Percentiles rank a stretch among this genome's conserved stretches.
phyloP scores from a whole-genome alignment of 306 rosid species.

The Oemleria cerasiformis region DNA sequence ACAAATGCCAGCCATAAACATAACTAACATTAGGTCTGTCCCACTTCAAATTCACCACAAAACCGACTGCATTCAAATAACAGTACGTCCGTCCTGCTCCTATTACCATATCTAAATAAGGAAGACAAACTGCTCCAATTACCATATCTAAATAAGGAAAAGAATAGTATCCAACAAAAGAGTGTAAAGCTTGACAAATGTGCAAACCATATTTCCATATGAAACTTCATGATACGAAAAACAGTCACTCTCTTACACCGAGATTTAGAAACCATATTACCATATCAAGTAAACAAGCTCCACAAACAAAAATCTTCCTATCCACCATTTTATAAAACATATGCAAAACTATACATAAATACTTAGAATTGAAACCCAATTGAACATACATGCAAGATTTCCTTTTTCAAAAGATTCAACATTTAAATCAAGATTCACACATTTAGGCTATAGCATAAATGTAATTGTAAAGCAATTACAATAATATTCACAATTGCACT shows the following conservation, averaged over 20 bases:
- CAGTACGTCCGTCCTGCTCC: not conserved
- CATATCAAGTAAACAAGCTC: not conserved
- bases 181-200: not conserved
- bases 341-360: not conserved
- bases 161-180: not conserved
- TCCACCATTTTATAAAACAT: not conserved
- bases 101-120: too few species aligned
- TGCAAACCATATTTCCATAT: not conserved
- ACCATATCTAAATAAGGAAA: not conserved
- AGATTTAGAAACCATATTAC: not conserved
- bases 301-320: not conserved
- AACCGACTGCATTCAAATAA: not conserved
- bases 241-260: not conserved
- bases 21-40: not conserved
- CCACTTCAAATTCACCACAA: not conserved
- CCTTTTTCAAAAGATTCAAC: not conserved
- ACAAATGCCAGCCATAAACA: constrained; percentile 1
- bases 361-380: not conserved
- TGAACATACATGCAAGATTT: not conserved
- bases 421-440: not conserved
- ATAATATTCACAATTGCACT: not conserved
- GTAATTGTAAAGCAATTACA: not conserved
- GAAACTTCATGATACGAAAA: not conserved
- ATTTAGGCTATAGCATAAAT: too few species aligned
- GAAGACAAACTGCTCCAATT: not conserved